phyloP scores from a whole-genome alignment of 768 basidiomycete genomes.

The Boletus tylopilopsis region DNA sequence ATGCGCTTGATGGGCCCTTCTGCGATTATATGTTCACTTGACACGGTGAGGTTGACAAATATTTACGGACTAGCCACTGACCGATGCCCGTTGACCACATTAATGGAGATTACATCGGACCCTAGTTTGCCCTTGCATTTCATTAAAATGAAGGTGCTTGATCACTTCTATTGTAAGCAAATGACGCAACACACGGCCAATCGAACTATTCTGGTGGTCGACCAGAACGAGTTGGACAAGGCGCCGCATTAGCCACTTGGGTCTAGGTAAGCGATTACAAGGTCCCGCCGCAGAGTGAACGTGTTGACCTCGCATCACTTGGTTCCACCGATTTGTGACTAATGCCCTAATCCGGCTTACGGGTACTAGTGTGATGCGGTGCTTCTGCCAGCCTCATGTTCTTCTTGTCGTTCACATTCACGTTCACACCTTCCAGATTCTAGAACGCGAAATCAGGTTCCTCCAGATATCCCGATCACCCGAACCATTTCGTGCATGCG shows the following conservation, averaged over 20 bases:
- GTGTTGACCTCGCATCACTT: constrained; percentile 15
- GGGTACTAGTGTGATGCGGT: constrained; percentile 17
- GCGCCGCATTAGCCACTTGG: constrained; percentile 4
- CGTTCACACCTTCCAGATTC: constrained; percentile 21
- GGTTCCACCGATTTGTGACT: constrained; percentile 11
- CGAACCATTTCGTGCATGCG: constrained; percentile 11
- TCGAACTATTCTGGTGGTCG: constrained; percentile 4
- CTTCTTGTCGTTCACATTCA: constrained; percentile 26
- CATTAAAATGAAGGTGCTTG: constrained; percentile 19
- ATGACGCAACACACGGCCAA: constrained; percentile 10
- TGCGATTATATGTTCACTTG: constrained; percentile 7
- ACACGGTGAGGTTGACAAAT: constrained; percentile 21
- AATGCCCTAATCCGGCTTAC: constrained; percentile 14
- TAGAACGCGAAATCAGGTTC: constrained; percentile 19
- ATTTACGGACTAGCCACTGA: constrained; percentile 12
- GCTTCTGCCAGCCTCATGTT: constrained; percentile 27
- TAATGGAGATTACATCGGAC: constrained; percentile 17
- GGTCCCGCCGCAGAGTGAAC: constrained; percentile 13
- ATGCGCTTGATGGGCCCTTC: constrained; percentile 14
- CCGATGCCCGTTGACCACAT: constrained; percentile 14
- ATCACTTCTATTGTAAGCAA: constrained; percentile 9
- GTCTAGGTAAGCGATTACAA: constrained; percentile 13
- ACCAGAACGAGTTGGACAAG: constrained; percentile 7
- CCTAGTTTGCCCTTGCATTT: constrained; percentile 19
- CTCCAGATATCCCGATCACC: constrained; percentile 19